Conservation (phyloP, 2,329 filamentous ascomycete species). For the Phialemonium atrogriseum region DNA sequence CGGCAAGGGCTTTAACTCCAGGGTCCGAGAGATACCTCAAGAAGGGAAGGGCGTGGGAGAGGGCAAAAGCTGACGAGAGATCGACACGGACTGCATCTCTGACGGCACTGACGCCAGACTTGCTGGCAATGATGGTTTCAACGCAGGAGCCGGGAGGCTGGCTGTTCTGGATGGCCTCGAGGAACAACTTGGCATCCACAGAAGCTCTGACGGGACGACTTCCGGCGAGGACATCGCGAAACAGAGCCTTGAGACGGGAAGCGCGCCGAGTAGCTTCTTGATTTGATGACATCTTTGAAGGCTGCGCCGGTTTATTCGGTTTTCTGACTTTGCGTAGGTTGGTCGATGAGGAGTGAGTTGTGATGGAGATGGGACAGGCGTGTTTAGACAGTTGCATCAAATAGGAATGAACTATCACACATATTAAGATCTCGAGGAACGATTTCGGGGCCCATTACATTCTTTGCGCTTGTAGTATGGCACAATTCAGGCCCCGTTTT, state of each 20-base stretch:
- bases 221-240: constrained; percentile 15
- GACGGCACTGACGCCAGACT: constrained; percentile 16
- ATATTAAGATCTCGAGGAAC: too few species aligned
- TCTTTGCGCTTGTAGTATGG: too few species aligned
- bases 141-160: constrained; percentile 14
- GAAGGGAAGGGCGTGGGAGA: constrained; percentile 22
- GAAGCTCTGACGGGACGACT: constrained; percentile 12
- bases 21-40: constrained; percentile 31
- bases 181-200: constrained; percentile 19
- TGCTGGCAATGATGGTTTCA: constrained; percentile 18
- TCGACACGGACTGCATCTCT: constrained; percentile 15
- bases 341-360: too few species aligned
- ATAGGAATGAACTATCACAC: too few species aligned
- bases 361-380: too few species aligned
- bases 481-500: too few species aligned
- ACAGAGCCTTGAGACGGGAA: constrained; percentile 12
- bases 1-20: constrained; percentile 36
- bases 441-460: too few species aligned
- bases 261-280: constrained; percentile 6
- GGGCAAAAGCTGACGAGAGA: constrained; percentile 20
- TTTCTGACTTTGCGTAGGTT: too few species aligned
- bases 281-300: background rate
- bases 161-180: constrained; percentile 17
- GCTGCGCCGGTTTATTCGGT: constrained; percentile 7
- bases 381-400: too few species aligned